Evolutionary conservation across 2,329 filamentous ascomycete species (phyloP), one percentile per base, ranked within the genome.

Genomic region (Uncinocarpus reesii): DNA sequence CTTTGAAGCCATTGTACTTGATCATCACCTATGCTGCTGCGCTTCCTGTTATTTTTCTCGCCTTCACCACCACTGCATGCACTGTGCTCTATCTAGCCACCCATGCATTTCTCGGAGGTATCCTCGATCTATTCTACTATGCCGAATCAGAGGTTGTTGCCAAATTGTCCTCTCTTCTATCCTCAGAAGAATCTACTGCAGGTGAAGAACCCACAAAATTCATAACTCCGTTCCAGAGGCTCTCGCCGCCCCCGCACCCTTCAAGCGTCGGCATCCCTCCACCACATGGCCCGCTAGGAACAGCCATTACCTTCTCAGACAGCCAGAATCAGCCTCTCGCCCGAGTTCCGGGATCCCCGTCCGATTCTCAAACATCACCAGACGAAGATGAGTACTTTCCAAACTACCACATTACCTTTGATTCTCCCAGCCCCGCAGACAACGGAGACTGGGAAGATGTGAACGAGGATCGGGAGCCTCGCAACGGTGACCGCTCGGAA

Each of bases 371-470:
- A n/a, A 13, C 24, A 2, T 47, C 44, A 15, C 44, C 44, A 11
- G 29, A 32, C 16, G 23, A 15, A 3, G 10, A 47, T 24, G 40
- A 23, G 24, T 16, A 13, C 21, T 24, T 41, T 15, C 8, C 16
- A n/a, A 1, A 16, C 3, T 10, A n/a, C 26, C 11, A 47, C 8
- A 18, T 21, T 10, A 26, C n/a, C 21, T 20, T 34, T 13, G 26
- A 13, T 32, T 26, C 29, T 29, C 8, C 32, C 7, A 23, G 23
- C 5, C 11, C 23, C 10, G 45, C 20, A 7, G 35, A 47, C 7
- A 20, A 36, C 20, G 45, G 18, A 34, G 45, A 47, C 20, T 47
- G 45, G 45, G 45, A 47, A 28, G 45, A 47, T 41, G 36, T 47
- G 13, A 34, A 34, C 23, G 45, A 47, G 11, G 29, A 41, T n/a